A percentile compares a stretch with the other conserved stretches of the same genome.
phyloP scores from a whole-genome alignment of 2,329 filamentous ascomycete species.

The Coniochaeta ligniaria region DNA sequence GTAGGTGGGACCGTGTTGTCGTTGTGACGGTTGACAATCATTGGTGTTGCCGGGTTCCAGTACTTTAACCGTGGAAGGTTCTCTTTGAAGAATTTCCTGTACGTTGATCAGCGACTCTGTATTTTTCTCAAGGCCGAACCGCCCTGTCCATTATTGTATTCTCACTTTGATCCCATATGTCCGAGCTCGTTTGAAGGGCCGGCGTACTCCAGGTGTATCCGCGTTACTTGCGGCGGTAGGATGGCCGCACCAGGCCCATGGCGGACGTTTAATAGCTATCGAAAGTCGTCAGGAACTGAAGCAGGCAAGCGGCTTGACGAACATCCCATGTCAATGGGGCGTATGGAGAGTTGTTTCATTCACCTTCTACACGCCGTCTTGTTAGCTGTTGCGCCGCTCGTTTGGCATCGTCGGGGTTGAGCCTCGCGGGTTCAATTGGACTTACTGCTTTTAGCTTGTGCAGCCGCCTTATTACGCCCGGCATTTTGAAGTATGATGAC shows the following conservation, averaged over 20 bases:
- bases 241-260: slow-evolving; percentile 77
- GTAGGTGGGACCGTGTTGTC: slow-evolving; percentile 49
- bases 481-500: slow-evolving; percentile 20
- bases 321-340: slow-evolving; percentile 9
- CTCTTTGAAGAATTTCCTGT: slow-evolving; percentile 81
- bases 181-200: slow-evolving; percentile 53
- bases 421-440: slow-evolving; percentile 13
- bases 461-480: slow-evolving; percentile 57
- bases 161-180: slow-evolving; percentile 66
- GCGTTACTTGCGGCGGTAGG: slow-evolving; percentile 67
- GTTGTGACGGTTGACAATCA: slow-evolving; percentile 67
- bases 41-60: slow-evolving; percentile 80
- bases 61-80: slow-evolving; percentile 85
- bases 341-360: slow-evolving; percentile 4
- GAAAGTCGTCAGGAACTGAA: not conserved
- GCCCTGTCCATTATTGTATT: slow-evolving; percentile 10
- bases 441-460: slow-evolving; percentile 66
- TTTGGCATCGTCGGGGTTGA: not conserved
- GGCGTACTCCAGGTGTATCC: slow-evolving; percentile 70
- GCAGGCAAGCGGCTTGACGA: slow-evolving; percentile 3
- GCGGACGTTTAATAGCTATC: slow-evolving; percentile 65
- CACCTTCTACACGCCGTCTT: slow-evolving; percentile 32
- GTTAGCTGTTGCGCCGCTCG: slow-evolving; percentile 10
- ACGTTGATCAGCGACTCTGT: slow-evolving; percentile 17
- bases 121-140: slow-evolving; percentile 11